Evolutionary conservation across 441 rosid genomes (phyloP).

Genomic region (Corymbia citriodora): DNA sequence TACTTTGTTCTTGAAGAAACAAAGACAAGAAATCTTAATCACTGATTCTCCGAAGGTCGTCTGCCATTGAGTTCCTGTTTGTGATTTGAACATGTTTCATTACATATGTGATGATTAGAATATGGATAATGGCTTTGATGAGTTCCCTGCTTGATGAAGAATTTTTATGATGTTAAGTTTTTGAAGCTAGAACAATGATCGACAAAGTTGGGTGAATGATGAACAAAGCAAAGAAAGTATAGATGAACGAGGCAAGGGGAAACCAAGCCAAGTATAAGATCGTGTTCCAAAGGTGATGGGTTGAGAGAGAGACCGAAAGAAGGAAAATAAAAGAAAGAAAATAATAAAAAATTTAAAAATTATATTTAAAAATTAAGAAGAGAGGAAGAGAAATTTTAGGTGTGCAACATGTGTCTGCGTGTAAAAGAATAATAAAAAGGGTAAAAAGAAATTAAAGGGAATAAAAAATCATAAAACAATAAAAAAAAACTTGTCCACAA

Average conservation of each 20-base stretch:
- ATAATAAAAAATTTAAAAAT: too few species aligned
- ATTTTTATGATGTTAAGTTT: neutral
- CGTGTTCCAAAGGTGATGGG: too few species aligned
- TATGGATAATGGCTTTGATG: neutral
- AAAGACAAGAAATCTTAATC: neutral
- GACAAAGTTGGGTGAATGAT: neutral
- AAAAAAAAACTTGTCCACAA: neutral
- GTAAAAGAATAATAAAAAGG: too few species aligned
- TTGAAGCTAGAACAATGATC: too few species aligned
- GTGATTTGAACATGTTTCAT: neutral
- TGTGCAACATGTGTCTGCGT: neutral
- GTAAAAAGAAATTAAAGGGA: neutral
- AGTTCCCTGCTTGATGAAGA: neutral
- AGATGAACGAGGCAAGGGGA: too few species aligned
- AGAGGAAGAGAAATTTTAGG: neutral
- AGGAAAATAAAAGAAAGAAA: too few species aligned
- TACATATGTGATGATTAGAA: neutral
- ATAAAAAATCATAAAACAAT: too few species aligned
- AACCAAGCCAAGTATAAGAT: fast-evolving
- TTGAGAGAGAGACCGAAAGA: too few species aligned
- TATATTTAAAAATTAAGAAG: too few species aligned
- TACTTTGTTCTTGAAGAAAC: neutral
- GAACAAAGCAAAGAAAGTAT: too few species aligned
- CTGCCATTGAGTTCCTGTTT: neutral
- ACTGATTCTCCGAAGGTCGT: neutral